These are phyloP conservation scores for Dendrobium huoshanense DNA, from an alignment of 106 monocot genomes.

Conservation along the genomic window DNA sequence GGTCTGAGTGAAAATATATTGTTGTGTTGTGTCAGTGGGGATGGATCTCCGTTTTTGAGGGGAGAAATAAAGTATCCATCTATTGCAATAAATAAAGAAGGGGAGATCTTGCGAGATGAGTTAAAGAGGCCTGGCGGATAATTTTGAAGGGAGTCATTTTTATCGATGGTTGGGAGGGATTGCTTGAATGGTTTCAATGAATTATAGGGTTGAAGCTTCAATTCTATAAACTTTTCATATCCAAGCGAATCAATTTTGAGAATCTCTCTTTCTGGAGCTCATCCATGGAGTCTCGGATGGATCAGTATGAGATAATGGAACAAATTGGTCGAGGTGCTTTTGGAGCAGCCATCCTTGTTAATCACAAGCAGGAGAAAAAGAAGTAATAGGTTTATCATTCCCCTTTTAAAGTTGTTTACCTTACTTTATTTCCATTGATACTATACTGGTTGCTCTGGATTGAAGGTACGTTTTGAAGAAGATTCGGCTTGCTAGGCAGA, in stretches of 20 bases:
- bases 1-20: background rate
- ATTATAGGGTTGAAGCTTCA: background rate
- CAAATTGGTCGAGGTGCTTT: constrained; percentile 99
- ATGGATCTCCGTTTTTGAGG: constrained; percentile 13
- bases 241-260: background rate
- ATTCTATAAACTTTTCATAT: background rate
- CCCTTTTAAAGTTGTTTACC: background rate
- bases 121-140: background rate
- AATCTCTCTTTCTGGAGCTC: background rate
- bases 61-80: constrained; percentile 10
- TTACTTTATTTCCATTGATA: constrained; percentile 1
- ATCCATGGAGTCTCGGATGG: constrained; percentile 88
- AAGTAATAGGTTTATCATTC: constrained; percentile 32
- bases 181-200: background rate
- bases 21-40: background rate
- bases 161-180: background rate
- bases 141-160: too few relatives aligned
- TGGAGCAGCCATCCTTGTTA: constrained; percentile 94
- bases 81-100: background rate
- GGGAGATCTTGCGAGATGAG: background rate
- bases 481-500: constrained; percentile 93
- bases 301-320: constrained; percentile 99
- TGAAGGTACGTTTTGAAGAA: constrained; percentile 96
- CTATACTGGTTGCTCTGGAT: background rate
- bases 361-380: constrained; percentile 91